These are phyloP conservation scores for Lipomyces sp. DNA, from an alignment of 805 yeast species.

Conservation along the genomic window DNA sequence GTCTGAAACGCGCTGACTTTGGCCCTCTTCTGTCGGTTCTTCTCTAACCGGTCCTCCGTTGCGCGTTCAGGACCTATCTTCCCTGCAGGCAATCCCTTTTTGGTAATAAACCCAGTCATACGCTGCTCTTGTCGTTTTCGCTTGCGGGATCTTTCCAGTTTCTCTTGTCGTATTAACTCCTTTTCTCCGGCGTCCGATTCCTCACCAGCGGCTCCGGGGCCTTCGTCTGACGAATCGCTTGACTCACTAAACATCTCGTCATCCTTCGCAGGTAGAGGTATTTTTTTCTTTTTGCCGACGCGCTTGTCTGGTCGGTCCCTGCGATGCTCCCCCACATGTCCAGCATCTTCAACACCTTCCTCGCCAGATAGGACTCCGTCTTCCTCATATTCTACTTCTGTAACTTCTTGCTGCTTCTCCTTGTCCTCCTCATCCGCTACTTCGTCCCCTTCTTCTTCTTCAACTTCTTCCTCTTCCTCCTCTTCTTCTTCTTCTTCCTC, in stretches of 20 bases:
- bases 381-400: conserved; percentile 5
- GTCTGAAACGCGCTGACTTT: background rate
- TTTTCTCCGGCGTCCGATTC: conserved; percentile 73
- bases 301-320: background rate
- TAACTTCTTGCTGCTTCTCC: conserved; percentile 22
- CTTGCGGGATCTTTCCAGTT: conserved; percentile 38
- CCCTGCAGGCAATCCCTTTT: background rate
- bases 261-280: conserved; percentile 37
- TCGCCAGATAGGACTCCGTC: background rate
- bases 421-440: conserved; percentile 32
- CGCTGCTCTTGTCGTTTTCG: conserved; percentile 42
- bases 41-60: background rate
- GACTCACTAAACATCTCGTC: conserved; percentile 59
- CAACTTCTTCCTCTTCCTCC: conserved; percentile 38
- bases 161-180: conserved; percentile 52
- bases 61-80: background rate
- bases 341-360: conserved; percentile 15
- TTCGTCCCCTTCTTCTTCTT: conserved; percentile 21
- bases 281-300: conserved; percentile 10
- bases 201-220: conserved; percentile 40
- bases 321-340: background rate
- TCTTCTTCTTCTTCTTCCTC: conserved; percentile 38
- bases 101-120: conserved; percentile 11
- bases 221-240: conserved; percentile 50
- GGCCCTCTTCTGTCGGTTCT: background rate